Evolutionary conservation across 169 alveolate genomes (phyloP).

Genomic region (Eimeria necatrix): DNA sequence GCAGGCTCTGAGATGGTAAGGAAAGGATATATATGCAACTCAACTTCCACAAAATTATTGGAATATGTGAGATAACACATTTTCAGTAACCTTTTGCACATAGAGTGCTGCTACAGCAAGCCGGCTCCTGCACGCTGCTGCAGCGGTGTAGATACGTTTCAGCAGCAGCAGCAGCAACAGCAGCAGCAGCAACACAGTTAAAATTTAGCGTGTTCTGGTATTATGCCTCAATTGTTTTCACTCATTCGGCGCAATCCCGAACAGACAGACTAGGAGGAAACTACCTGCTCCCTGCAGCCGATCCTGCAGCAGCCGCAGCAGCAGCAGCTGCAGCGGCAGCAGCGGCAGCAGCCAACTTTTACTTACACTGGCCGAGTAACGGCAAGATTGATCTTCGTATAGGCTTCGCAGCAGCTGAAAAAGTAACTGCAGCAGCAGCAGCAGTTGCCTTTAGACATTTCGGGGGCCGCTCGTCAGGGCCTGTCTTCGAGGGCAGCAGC

Average conservation of each 20-base stretch:
- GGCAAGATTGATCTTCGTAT: not conserved
- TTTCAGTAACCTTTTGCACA: no score
- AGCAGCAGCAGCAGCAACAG: slow-evolving; percentile 10
- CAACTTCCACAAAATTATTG: not conserved
- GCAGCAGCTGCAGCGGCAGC: slow-evolving; percentile 36
- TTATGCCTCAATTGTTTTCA: not conserved
- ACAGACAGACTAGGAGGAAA: not conserved
- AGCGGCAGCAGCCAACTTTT: slow-evolving; percentile 15
- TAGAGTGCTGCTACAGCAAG: not conserved
- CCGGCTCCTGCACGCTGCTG: not conserved
- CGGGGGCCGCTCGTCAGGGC: no score
- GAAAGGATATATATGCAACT: not conserved
- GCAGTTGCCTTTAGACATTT: not conserved
- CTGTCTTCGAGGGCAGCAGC: no score
- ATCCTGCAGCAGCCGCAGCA: slow-evolving; percentile 44
- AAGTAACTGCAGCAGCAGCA: slow-evolving; percentile 9
- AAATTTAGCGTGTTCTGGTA: no score
- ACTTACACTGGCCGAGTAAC: not conserved
- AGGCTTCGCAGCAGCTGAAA: not conserved
- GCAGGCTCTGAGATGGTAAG: no score
- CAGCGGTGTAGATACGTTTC: not conserved
- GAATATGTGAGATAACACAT: not conserved
- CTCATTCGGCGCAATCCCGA: not conserved
- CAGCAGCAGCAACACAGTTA: not conserved
- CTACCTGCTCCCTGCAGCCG: slow-evolving; percentile 39